Base-by-base conservation (phyloP, 148 eudicot genomes). In the Rhododendron kiyosumense region DNA sequence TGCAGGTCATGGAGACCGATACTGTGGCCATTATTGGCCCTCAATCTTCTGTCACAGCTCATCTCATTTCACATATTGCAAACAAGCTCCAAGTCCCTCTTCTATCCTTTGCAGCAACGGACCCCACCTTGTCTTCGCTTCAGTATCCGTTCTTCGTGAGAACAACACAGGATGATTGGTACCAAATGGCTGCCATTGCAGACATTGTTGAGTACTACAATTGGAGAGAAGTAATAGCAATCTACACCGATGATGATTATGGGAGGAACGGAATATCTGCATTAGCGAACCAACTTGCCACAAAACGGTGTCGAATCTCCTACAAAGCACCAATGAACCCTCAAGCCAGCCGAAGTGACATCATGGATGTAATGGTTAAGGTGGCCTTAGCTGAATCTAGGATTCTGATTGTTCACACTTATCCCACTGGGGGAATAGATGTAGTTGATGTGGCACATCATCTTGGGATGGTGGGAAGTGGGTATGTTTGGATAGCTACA, bases 21-120 rank as follows among this genome's bases (percentile, higher is more conserved):
- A 87, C 89, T 2, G 93, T 94, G 81, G 97, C 97, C 77, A 90
- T 93, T 76, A 89, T 95, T 46, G 95, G 95, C 48, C 96, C 96
- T 28, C 96, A 94, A 77, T 89, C 93, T 71, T 94, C 96, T n/a
- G 94, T 85, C 2, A 84, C 87, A 48, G 92, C 96, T 78, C 94
- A 92, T 88, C 89, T 90, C 26, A 84, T 94, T 57, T 79, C 90
- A 2, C 79, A 91, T 82, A 67, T 94, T 69, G 91, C 92, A 3
- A 89, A 90, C 54, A 94, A 90, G 85, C 92, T 94, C 28, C 94
- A 90, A 84, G 94, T 94, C 34, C 94, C 95, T 32, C 87, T 94
- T 41, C 89, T 94, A 71, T 93, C 95, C 15, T 94, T 90, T 86
- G 89, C 93, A 28, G 94, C 94, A 48, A 87, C 92, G 13, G 96